phyloP scores from a whole-genome alignment of 1,139 yeast species.

The Nadsonia starkeyi-henricii region DNA sequence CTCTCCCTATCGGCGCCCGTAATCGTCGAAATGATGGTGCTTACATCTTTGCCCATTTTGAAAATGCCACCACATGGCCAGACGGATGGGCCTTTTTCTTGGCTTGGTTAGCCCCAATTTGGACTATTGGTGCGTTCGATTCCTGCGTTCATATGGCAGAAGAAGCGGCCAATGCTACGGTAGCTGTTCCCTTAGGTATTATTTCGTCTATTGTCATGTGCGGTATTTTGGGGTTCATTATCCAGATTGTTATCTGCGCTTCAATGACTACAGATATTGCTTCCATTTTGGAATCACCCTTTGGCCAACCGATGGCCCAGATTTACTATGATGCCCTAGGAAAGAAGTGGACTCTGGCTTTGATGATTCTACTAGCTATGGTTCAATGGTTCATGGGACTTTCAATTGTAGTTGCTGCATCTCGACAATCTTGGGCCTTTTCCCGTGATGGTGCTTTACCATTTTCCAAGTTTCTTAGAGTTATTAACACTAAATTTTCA shows the following conservation, averaged over 20 bases:
- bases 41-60: constrained; percentile 45
- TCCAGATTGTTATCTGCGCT: constrained; percentile 41
- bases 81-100: constrained; percentile 53
- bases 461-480: constrained; percentile 36
- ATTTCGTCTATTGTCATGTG: constrained; percentile 41
- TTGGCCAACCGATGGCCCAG: constrained; percentile 37
- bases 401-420: constrained; percentile 61
- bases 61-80: constrained; percentile 45
- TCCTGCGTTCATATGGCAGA: constrained; percentile 58
- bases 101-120: constrained; percentile 47
- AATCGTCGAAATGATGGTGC: constrained; percentile 2
- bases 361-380: constrained; percentile 19
- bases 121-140: constrained; percentile 38
- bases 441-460: constrained; percentile 87
- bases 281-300: constrained; percentile 22
- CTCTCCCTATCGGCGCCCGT: constrained; percentile 37
- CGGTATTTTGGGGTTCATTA: constrained; percentile 46
- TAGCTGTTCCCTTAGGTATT: constrained; percentile 57
- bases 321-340: constrained; percentile 53
- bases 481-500: constrained; percentile 35
- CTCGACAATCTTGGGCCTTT: constrained; percentile 75
- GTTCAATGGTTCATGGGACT: constrained; percentile 46
- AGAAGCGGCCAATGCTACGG: constrained; percentile 52
- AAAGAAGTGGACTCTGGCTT: constrained; percentile 42
- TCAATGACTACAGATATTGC: constrained; percentile 40